phyloP scores from a whole-genome alignment of 75 land plant species.

The Picea glauca region DNA sequence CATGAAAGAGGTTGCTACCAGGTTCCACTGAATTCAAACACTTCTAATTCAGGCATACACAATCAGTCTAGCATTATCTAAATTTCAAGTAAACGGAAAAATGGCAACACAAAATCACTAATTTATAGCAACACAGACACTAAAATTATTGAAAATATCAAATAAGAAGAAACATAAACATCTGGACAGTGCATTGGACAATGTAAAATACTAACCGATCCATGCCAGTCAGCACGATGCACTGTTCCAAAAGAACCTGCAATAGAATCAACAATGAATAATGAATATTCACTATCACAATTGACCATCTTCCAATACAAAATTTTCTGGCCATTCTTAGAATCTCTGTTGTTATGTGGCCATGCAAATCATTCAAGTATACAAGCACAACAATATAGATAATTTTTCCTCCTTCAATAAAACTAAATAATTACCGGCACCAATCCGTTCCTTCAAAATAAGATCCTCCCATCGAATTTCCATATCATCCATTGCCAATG shows the following conservation, averaged over 20 bases:
- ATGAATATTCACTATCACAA: background rate
- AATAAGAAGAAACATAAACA: background rate
- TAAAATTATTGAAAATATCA: background rate
- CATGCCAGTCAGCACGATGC: slow-evolving; percentile 95
- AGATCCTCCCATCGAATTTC: slow-evolving; percentile 83
- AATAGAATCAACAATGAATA: background rate
- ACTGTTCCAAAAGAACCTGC: slow-evolving; percentile 96
- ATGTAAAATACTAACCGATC: slow-evolving; percentile 55
- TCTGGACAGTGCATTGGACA: background rate
- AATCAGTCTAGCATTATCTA: no score
- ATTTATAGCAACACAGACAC: no score
- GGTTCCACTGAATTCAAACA: no score
- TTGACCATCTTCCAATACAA: background rate
- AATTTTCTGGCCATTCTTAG: background rate
- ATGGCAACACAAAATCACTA: no score
- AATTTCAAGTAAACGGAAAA: no score
- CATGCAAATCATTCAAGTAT: background rate
- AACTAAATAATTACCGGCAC: slow-evolving; percentile 56
- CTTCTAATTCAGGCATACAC: no score
- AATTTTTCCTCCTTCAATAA: background rate
- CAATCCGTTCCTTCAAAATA: slow-evolving; percentile 67
- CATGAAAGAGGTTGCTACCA: no score
- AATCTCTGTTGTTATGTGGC: background rate
- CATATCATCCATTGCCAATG: slow-evolving; percentile 53
- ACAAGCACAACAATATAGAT: background rate